These are phyloP conservation scores for Talaromyces rugulosus DNA, from an alignment of 2,329 filamentous ascomycete genomes.

Conservation along the genomic window DNA sequence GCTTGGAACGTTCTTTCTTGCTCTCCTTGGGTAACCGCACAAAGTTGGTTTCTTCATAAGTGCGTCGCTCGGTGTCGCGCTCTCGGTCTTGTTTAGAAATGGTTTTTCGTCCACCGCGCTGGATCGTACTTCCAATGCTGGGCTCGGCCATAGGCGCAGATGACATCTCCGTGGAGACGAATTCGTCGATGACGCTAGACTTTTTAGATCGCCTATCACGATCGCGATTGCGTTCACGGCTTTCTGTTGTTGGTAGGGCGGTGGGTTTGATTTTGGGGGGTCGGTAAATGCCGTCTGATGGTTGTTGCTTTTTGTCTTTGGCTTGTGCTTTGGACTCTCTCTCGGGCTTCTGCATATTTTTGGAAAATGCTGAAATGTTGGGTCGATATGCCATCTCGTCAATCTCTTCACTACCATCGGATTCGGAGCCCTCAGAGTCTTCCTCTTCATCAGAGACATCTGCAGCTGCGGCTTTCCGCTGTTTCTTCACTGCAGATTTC, in stretches of 20 bases:
- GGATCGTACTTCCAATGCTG: slow-evolving; percentile 87
- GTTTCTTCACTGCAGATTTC: slow-evolving; percentile 21
- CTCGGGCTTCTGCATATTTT: slow-evolving; percentile 31
- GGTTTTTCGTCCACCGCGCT: slow-evolving; percentile 69
- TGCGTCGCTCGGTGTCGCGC: slow-evolving; percentile 70
- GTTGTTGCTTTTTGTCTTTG: slow-evolving; percentile 24
- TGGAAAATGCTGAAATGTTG: slow-evolving; percentile 49
- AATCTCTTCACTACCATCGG: slow-evolving; percentile 38
- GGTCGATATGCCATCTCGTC: slow-evolving; percentile 62
- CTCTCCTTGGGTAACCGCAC: slow-evolving; percentile 77
- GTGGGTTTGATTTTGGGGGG: slow-evolving; percentile 86
- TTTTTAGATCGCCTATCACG: slow-evolving; percentile 59
- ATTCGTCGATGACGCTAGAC: slow-evolving; percentile 87
- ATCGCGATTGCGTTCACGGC: slow-evolving; percentile 49
- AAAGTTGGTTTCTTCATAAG: slow-evolving; percentile 93
- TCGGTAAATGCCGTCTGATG: slow-evolving; percentile 69
- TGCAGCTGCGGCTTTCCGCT: slow-evolving; percentile 24
- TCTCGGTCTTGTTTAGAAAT: slow-evolving; percentile 74
- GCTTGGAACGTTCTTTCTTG: slow-evolving; percentile 79
- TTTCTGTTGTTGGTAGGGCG: slow-evolving; percentile 66
- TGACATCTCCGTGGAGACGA: slow-evolving; percentile 79
- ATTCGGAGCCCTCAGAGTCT: slow-evolving; percentile 22
- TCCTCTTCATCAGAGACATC: slow-evolving; percentile 42
- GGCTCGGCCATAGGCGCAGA: slow-evolving; percentile 76
- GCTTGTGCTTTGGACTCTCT: slow-evolving; percentile 20